Evolutionary conservation across 768 basidiomycete species (phyloP).

Genomic region (Russula brevipes): DNA sequence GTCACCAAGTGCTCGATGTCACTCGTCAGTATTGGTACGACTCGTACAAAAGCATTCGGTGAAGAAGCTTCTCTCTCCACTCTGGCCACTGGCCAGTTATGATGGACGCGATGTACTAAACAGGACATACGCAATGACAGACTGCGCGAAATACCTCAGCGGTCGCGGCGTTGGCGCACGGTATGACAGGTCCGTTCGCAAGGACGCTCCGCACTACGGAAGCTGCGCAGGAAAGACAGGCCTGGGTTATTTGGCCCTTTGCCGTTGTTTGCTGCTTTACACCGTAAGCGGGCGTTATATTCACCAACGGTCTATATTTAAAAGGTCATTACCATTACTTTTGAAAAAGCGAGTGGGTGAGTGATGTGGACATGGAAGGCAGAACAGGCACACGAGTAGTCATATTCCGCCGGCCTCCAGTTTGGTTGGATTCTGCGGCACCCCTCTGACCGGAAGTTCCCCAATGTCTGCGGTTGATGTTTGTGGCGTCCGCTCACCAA

Average conservation of each 20-base stretch:
- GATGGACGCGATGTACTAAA: conserved; percentile 14
- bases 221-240: conserved; percentile 74
- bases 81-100: background rate
- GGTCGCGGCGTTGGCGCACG: conserved; percentile 67
- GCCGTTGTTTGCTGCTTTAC: no score
- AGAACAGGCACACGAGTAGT: conserved; percentile 83
- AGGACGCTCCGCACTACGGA: conserved; percentile 63
- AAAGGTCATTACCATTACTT: conserved; percentile 43
- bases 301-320: background rate
- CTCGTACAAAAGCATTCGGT: conserved; percentile 73
- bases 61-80: background rate
- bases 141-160: conserved; percentile 79
- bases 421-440: conserved; percentile 80
- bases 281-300: background rate
- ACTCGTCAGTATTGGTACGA: conserved; percentile 64
- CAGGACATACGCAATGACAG: conserved; percentile 62
- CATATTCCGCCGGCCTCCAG: conserved; percentile 73
- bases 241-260: conserved; percentile 37
- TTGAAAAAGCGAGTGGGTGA: conserved; percentile 69
- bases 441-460: conserved; percentile 49
- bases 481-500: background rate
- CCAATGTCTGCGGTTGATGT: conserved; percentile 49
- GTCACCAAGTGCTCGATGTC: conserved; percentile 45
- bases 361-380: conserved; percentile 84
- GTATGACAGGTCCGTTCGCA: conserved; percentile 51